Conservation (phyloP, 2,329 filamentous ascomycete genomes). For the Colletotrichum sp. region DNA sequence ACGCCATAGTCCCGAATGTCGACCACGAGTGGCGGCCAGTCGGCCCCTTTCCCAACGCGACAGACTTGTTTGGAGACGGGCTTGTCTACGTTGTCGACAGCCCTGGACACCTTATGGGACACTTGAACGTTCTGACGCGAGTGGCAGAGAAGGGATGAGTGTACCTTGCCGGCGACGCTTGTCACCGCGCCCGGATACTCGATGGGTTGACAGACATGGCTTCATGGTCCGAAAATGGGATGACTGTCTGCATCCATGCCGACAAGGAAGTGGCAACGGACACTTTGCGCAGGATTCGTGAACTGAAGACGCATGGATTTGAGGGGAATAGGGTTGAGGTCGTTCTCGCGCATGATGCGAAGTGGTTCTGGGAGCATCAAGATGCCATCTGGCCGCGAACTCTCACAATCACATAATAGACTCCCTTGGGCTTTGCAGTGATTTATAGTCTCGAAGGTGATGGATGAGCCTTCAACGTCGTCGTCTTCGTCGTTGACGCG, state of each 20-base stretch:
- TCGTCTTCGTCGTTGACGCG: too few relatives aligned
- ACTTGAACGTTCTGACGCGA: background rate
- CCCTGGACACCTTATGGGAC: background rate
- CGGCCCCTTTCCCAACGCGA: background rate
- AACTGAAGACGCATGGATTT: background rate
- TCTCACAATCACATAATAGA: background rate
- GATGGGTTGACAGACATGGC: background rate
- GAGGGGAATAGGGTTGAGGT: background rate
- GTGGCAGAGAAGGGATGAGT: background rate
- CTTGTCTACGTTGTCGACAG: background rate
- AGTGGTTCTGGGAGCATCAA: background rate
- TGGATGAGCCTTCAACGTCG: background rate
- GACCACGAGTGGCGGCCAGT: background rate
- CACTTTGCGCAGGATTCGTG: background rate
- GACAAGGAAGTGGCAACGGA: background rate
- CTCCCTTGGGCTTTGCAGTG: background rate
- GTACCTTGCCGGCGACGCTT: background rate
- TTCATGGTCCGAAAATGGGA: background rate
- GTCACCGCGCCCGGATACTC: background rate
- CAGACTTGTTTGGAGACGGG: background rate
- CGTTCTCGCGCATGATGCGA: background rate
- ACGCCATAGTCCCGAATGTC: background rate
- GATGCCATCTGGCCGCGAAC: background rate
- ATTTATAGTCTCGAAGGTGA: background rate
- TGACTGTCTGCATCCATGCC: background rate